phyloP scores from a whole-genome alignment of 805 yeast genomes.

The Candida ortonii region DNA sequence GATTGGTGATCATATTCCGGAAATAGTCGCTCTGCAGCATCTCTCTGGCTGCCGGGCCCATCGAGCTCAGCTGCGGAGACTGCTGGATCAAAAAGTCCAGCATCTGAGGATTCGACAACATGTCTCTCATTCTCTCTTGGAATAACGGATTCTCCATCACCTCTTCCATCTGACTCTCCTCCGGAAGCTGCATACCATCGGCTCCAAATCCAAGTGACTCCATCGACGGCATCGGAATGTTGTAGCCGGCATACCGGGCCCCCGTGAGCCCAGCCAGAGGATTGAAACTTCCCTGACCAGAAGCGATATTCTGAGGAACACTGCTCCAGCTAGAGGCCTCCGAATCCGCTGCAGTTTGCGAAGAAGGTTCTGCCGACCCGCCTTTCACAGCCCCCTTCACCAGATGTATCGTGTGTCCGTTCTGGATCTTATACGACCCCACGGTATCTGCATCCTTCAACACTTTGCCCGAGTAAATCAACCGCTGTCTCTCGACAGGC shows the following conservation, averaged over 20 bases:
- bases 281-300: constrained; percentile 87
- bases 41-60: constrained; percentile 89
- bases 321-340: constrained; percentile 24
- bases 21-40: constrained; percentile 81
- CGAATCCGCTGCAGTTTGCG: constrained; percentile 25
- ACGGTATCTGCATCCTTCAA: constrained; percentile 79
- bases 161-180: constrained; percentile 67
- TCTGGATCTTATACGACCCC: constrained; percentile 72
- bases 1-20: constrained; percentile 77
- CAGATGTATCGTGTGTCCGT: constrained; percentile 84
- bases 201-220: constrained; percentile 65
- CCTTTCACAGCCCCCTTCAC: constrained; percentile 69
- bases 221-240: constrained; percentile 80
- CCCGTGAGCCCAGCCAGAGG: constrained; percentile 92
- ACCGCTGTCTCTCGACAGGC: constrained; percentile 76
- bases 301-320: constrained; percentile 76
- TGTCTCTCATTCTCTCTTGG: constrained; percentile 76
- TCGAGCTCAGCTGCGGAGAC: constrained; percentile 76
- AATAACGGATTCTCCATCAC: constrained; percentile 81
- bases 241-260: constrained; percentile 91
- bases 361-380: constrained; percentile 20
- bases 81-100: constrained; percentile 75
- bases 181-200: constrained; percentile 83
- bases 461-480: constrained; percentile 92
- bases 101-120: constrained; percentile 87